These are phyloP conservation scores for Cladorrhinum sp. DNA, from an alignment of 2,329 filamentous ascomycete species.

Conservation along the genomic window DNA sequence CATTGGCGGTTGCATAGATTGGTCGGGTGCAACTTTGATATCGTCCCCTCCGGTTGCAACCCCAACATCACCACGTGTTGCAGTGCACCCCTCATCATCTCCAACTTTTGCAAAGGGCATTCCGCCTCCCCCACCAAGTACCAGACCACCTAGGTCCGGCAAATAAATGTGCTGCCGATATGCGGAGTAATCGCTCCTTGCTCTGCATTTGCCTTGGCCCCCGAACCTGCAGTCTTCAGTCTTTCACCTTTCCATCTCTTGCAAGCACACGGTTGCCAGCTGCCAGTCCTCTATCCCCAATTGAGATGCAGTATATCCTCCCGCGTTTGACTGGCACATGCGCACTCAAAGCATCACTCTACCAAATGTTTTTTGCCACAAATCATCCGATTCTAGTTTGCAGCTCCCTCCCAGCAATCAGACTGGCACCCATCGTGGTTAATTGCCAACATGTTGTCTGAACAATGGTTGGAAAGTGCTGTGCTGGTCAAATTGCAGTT, in stretches of 20 bases:
- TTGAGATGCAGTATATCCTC: neutral
- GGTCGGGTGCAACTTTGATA: neutral
- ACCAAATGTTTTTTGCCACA: neutral
- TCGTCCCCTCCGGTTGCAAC: neutral
- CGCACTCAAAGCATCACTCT: no score
- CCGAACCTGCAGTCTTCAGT: neutral
- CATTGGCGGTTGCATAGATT: neutral
- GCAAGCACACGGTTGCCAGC: neutral
- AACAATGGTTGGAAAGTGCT: constrained; percentile 22
- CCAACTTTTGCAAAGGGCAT: neutral
- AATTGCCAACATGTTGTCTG: constrained; percentile 27
- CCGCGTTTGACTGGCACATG: neutral
- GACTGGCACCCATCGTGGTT: no score
- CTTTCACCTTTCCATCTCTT: neutral
- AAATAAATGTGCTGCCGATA: constrained; percentile 12
- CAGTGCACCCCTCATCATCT: neutral
- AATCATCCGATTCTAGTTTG: neutral
- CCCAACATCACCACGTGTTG: neutral
- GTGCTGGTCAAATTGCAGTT: constrained; percentile 28
- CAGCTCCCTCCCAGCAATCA: neutral
- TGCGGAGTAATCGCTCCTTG: neutral
- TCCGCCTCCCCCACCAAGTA: neutral
- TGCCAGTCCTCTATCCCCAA: no score
- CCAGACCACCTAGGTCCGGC: constrained; percentile 4
- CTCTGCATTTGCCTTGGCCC: neutral